These are phyloP conservation scores for Retiboletus flavoniger DNA, from an alignment of 1,284 basidiomycete genomes.

Conservation along the genomic window DNA sequence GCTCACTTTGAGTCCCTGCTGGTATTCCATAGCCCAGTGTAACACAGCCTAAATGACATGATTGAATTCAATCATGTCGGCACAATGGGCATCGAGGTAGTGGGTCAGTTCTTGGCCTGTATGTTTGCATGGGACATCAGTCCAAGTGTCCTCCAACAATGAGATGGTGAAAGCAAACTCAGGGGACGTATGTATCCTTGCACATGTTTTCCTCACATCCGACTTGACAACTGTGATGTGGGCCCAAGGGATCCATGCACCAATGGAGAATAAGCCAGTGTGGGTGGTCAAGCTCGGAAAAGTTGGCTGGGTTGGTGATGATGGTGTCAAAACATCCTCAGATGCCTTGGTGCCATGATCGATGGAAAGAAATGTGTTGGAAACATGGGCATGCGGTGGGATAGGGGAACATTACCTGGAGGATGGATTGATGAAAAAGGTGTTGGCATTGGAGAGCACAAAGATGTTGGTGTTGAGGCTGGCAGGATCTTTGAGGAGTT, in stretches of 20 bases:
- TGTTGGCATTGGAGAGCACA: conserved; percentile 93
- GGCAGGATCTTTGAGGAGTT: conserved; percentile 63
- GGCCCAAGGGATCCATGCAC: conserved; percentile 70
- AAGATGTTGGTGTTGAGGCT: conserved; percentile 73
- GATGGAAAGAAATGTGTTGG: no score
- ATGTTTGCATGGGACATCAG: no score
- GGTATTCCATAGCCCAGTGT: no score
- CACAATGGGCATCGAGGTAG: no score
- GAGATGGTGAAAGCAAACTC: no score
- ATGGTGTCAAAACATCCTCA: conserved; percentile 78
- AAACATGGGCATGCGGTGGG: background rate
- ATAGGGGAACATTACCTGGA: conserved; percentile 53
- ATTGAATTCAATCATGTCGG: no score
- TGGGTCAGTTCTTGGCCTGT: conserved; percentile 84
- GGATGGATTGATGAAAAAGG: conserved; percentile 86
- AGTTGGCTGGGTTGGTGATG: conserved; percentile 91
- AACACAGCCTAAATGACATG: no score
- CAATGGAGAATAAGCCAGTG: conserved; percentile 79
- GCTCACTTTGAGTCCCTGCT: no score
- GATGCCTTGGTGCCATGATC: conserved; percentile 67
- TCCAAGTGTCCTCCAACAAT: no score
- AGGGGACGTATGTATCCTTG: conserved; percentile 62
- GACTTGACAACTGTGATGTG: conserved; percentile 82
- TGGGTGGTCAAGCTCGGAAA: conserved; percentile 55
- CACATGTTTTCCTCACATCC: conserved; percentile 98